Evolutionary conservation across 768 basidiomycete species (phyloP).

Genomic region (Auricularia heimuer): DNA sequence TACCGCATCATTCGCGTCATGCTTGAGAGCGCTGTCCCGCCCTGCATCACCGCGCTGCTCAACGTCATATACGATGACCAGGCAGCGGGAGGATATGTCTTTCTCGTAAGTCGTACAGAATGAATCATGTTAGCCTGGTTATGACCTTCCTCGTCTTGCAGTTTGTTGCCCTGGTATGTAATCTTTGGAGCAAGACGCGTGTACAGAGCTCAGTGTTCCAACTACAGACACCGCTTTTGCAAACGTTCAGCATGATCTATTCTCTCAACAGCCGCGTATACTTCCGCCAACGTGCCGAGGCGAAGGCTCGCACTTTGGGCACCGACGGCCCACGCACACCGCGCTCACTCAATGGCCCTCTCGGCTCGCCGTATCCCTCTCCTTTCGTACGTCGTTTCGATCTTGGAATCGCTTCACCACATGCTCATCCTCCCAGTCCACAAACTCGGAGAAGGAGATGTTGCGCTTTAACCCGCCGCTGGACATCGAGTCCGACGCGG

Average conservation of each 20-base stretch:
- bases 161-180: neutral
- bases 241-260: neutral
- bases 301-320: neutral
- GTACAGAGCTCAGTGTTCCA: neutral
- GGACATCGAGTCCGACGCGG: neutral
- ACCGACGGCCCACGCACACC: neutral
- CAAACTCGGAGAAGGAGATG: neutral
- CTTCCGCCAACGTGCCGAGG: neutral
- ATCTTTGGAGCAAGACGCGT: neutral
- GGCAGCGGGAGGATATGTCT: neutral
- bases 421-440: neutral
- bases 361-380: neutral
- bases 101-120: neutral
- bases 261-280: neutral
- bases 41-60: neutral
- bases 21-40: neutral
- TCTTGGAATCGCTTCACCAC: neutral
- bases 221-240: neutral
- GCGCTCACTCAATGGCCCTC: neutral
- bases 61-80: neutral
- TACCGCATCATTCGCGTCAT: neutral
- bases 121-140: neutral
- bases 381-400: neutral
- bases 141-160: neutral
- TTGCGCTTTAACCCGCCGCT: neutral